These are phyloP conservation scores for Dioszegia crocea DNA, from an alignment of 768 basidiomycete genomes.

Conservation along the genomic window DNA sequence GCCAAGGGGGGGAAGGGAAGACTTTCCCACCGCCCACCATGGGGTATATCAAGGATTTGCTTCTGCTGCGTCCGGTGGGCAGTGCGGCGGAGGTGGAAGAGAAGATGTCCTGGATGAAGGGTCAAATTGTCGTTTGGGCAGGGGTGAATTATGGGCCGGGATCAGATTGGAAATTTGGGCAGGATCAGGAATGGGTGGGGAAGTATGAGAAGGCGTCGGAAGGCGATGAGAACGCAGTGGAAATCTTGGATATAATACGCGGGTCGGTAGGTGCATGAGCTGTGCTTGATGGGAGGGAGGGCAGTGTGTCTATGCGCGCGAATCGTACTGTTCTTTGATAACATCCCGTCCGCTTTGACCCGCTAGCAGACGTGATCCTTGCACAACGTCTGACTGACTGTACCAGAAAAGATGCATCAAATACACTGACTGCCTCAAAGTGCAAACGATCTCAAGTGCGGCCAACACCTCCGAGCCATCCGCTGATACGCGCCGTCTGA, in stretches of 20 bases:
- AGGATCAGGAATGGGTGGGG: neutral
- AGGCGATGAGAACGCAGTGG: neutral
- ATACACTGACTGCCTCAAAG: too few species aligned
- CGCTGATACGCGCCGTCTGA: too few species aligned
- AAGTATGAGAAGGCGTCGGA: neutral
- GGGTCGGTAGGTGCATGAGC: neutral
- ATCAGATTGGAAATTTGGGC: neutral
- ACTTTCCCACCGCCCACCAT: neutral
- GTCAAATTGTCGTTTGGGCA: neutral
- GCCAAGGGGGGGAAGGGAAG: neutral
- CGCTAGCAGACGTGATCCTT: too few species aligned
- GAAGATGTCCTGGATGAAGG: neutral
- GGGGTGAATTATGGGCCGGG: neutral
- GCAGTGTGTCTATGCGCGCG: too few species aligned
- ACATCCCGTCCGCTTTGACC: too few species aligned
- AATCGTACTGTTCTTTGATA: too few species aligned
- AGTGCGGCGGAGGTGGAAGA: neutral
- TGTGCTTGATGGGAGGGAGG: too few species aligned
- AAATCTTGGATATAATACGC: neutral
- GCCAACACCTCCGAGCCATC: too few species aligned
- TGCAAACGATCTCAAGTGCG: too few species aligned
- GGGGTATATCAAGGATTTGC: neutral
- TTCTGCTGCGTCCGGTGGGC: neutral
- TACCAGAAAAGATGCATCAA: too few species aligned
- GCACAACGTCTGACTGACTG: too few species aligned